Base-by-base conservation (phyloP, 2,329 filamentous ascomycete genomes). In the Phaeophleospora eucalypticola region DNA sequence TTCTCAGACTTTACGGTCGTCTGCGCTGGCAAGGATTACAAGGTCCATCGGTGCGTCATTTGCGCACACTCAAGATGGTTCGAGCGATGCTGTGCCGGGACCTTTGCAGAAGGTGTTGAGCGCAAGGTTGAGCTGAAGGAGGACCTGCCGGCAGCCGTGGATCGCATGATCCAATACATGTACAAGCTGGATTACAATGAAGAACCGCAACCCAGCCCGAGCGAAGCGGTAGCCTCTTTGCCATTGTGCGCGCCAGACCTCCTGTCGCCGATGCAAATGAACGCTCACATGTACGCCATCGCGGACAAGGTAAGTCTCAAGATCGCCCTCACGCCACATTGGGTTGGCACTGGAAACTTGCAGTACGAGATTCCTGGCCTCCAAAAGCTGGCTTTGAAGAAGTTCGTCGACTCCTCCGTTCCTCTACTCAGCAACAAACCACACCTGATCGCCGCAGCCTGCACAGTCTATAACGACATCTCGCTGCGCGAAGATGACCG, bases 81-180 rank as follows among this genome's bases (percentile, higher is more conserved):
- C 36, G 32, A 48, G 15, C 21, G 41, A 27, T 33, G 16, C 17
- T 51, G 20, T n/a, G 14, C 21, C 1, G 20, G 38, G 2, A 18
- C 33, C 15, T 51, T 45, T 24, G 36, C 24, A 18, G 49, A 43
- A 19, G 24, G 20, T 4, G 20, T 3, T 9, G 17, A 44, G 10
- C 18, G 38, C 9, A 33, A 21, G 3, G 43, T 54, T 19, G 49
- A 54, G 12, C 24, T 54, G 4, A 43, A 54, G 12, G 43, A 49
- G 4, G 46, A 54, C 20, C 21, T 21, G 1, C 41, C 44, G 0
- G 12, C 17, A 4, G 42, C 47, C 3, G 44, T 54, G 17, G 42
- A 54, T 3, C 38, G 27, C 16, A 54, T 48, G 52, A 43, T 54
- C n/a, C 16, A 49, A 2, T 54, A 39, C 44, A 52, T 54, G 41